These are phyloP conservation scores for Kickxella alabastrina DNA, from an alignment of 192 early-diverging fungal species.

Conservation along the genomic window DNA sequence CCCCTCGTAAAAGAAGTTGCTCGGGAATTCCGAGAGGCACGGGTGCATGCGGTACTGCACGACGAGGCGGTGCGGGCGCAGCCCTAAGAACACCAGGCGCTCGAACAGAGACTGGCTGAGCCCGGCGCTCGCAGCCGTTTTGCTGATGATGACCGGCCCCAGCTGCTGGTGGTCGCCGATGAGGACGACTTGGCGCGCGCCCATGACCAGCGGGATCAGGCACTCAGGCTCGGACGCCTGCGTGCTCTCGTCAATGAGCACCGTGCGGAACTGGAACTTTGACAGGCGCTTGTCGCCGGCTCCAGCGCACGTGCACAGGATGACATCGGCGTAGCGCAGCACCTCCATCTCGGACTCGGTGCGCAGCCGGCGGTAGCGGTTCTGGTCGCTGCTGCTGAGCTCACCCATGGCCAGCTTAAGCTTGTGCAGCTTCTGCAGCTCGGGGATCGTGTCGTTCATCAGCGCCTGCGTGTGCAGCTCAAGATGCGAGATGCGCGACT, in stretches of 20 bases:
- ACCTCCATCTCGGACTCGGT: slow-evolving; percentile 89
- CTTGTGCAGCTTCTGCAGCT: slow-evolving; percentile 87
- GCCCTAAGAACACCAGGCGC: slow-evolving; percentile 85
- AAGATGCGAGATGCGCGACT: slow-evolving; percentile 90
- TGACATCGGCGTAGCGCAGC: slow-evolving; percentile 90
- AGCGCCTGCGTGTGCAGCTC: slow-evolving; percentile 96
- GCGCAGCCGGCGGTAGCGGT: slow-evolving; percentile 77
- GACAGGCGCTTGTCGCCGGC: slow-evolving; percentile 92
- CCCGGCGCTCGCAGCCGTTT: slow-evolving; percentile 91
- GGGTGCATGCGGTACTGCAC: slow-evolving; percentile 99
- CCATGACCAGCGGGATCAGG: slow-evolving; percentile 96
- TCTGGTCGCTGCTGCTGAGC: slow-evolving; percentile 82
- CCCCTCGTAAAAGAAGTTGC: slow-evolving; percentile 99
- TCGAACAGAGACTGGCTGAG: slow-evolving; percentile 96
- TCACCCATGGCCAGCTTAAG: slow-evolving; percentile 89
- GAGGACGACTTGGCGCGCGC: slow-evolving; percentile 92
- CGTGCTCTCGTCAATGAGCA: slow-evolving; percentile 96
- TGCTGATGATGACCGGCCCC: slow-evolving; percentile 97
- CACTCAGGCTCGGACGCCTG: slow-evolving; percentile 97
- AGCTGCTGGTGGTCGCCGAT: slow-evolving; percentile 99
- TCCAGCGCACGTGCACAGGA: slow-evolving; percentile 95
- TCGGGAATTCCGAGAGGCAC: slow-evolving; percentile 96
- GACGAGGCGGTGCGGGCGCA: slow-evolving; percentile 90
- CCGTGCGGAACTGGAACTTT: slow-evolving; percentile 87
- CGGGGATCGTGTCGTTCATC: slow-evolving; percentile 90